Base-by-base conservation (phyloP, 495 filamentous ascomycete species). In the Penicillium cosmopolitanum region DNA sequence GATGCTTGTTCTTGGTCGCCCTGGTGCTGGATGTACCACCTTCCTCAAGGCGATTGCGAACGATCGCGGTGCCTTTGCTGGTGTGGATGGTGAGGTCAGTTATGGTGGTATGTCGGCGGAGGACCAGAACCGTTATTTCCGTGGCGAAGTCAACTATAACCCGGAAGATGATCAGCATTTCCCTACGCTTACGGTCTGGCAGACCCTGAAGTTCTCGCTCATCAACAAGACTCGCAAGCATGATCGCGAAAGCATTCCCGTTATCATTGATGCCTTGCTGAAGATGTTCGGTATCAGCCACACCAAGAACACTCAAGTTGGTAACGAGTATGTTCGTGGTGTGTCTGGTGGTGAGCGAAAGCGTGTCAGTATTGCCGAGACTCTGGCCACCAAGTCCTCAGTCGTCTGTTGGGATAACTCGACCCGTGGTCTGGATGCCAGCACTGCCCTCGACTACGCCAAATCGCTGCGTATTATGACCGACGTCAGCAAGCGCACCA, bases 121-220 rank as follows among this genome's bases (percentile, higher is more conserved):
- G 28, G 86, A 90, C 60, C 87, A 89, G 64, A 74, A 82, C 47
- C 84, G 85, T 64, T 78, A 83, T 55, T 94, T 91, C 73, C 83
- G 88, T 46, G 89, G 90, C 36, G 89, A 96, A 70, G 88, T 93
- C 64, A 90, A 88, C 66, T 92, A 92, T 70, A 93, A 93, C 64
- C 83, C 82, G 12, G 91, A 95, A 72, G 90, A 95, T 55, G 92
- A 96, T 60, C 80, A 86, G 47, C 91, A 94, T 70, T 86, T 94
- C 66, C 88, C 92, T 4, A 79, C 81, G 8, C 74, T 96, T 36
- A 95, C 87, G 2, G 91, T 96, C 2, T 87, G 80, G 84, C 84
- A 93, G 65, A 96, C 92, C 0, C 75, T 95, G 50, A 85, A 85
- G n/a, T 96, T 96, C 68, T 88, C 91, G 0, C 77, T 94, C 9